Evolutionary conservation across 495 filamentous ascomycete genomes (phyloP).

Genomic region (Penicillium silybi): DNA sequence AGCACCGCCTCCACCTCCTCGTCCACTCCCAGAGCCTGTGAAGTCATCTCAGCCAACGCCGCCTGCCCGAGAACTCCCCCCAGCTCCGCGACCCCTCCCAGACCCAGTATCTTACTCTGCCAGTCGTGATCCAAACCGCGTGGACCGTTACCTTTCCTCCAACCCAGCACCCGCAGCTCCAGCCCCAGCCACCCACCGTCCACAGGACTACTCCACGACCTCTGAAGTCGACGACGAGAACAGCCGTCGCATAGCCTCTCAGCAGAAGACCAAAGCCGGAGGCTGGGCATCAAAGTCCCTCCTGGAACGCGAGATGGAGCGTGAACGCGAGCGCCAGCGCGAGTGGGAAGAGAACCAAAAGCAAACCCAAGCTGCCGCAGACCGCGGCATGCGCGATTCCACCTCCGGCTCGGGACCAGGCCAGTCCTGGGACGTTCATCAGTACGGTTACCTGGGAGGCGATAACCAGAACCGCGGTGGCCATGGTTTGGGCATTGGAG

Average conservation of each 20-base stretch:
- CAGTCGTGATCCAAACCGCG: constrained; percentile 28
- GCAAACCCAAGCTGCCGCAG: constrained; percentile 56
- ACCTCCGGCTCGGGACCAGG: constrained; percentile 53
- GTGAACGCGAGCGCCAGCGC: constrained; percentile 83
- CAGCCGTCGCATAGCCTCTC: constrained; percentile 57
- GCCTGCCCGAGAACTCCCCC: constrained; percentile 17
- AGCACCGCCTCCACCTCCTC: constrained; percentile 34
- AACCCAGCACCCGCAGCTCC: constrained; percentile 45
- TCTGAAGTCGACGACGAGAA: constrained; percentile 68
- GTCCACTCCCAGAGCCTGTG: constrained; percentile 37
- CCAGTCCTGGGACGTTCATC: constrained; percentile 76
- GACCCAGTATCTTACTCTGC: constrained; percentile 28
- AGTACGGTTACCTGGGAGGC: constrained; percentile 83
- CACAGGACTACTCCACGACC: constrained; percentile 55
- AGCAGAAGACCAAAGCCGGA: constrained; percentile 66
- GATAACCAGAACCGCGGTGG: constrained; percentile 75
- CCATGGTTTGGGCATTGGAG: constrained; percentile 65
- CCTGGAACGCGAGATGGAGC: constrained; percentile 93
- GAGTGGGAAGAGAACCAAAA: constrained; percentile 96
- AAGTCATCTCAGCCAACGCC: constrained; percentile 14
- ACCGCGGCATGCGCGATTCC: constrained; percentile 35
- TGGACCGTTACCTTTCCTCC: constrained; percentile 47
- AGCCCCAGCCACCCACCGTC: constrained; percentile 38
- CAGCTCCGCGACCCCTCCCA: constrained; percentile 30
- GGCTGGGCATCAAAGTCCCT: constrained; percentile 79